Evolutionary conservation across 257 asterid species (phyloP).

Genomic region (Fraxinus quadrangulata): DNA sequence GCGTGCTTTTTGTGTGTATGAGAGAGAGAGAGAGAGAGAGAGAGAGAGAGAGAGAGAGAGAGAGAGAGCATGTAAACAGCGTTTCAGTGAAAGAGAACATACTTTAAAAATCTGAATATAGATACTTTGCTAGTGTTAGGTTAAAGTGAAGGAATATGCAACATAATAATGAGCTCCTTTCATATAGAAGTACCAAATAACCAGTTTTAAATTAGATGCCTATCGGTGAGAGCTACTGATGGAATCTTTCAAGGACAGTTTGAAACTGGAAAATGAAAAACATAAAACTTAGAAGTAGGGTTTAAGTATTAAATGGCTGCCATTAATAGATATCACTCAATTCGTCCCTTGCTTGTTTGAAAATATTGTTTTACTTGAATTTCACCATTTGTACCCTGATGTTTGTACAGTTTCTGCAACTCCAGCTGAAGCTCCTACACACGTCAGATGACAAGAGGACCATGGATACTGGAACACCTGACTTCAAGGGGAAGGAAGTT

Average conservation of each 20-base stretch:
- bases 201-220: too few species aligned
- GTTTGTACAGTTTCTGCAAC: constrained; percentile 55
- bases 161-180: too few species aligned
- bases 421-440: constrained; percentile 56
- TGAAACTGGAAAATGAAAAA: not conserved
- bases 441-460: constrained; percentile 34
- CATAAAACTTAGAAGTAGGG: not conserved
- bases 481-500: constrained; percentile 55
- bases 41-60: not conserved
- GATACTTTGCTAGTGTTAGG: not conserved
- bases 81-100: not conserved
- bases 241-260: not conserved
- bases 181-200: too few species aligned
- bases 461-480: constrained; percentile 37
- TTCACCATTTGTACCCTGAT: not conserved
- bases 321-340: not conserved
- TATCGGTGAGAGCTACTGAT: not conserved
- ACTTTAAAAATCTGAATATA: too few species aligned
- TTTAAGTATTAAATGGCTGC: not conserved
- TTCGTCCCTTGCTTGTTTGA: not conserved
- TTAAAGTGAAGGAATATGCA: not conserved
- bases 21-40: too few species aligned
- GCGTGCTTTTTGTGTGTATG: not conserved
- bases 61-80: not conserved
- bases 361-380: not conserved